A percentile compares a stretch with the other conserved stretches of the same genome.
Conservation (phyloP, 495 filamentous ascomycete species). For the Xeromyces bisporus region DNA sequence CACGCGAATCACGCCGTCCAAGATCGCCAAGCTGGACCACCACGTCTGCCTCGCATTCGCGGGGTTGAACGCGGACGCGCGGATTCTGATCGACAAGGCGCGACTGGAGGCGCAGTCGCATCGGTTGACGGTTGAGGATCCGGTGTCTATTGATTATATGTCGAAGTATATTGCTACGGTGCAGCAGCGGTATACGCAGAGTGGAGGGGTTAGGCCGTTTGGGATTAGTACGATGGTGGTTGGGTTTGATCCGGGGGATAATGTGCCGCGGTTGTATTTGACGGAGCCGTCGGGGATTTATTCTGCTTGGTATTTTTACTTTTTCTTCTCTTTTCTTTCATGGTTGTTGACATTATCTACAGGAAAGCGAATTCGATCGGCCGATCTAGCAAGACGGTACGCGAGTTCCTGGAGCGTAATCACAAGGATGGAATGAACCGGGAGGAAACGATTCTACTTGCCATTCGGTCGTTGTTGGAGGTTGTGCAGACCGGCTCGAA, state of each 20-base stretch:
- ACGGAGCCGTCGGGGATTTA: conserved; percentile 97
- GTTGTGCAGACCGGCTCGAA: conserved; percentile 98
- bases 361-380: conserved; percentile 99
- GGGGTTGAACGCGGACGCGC: conserved; percentile 89
- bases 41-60: conserved; percentile 96
- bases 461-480: conserved; percentile 93
- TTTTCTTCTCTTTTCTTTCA: conserved; percentile 1
- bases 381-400: conserved; percentile 92
- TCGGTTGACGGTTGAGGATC: conserved; percentile 94
- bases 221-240: conserved; percentile 95
- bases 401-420: conserved; percentile 94
- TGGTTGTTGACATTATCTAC: conserved; percentile 5
- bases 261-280: conserved; percentile 77
- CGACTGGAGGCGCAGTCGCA: conserved; percentile 93
- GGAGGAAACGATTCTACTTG: conserved; percentile 89
- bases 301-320: conserved; percentile 66
- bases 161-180: conserved; percentile 96
- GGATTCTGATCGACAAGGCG: conserved; percentile 94
- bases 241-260: conserved; percentile 85
- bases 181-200: conserved; percentile 96
- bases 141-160: conserved; percentile 95
- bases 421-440: conserved; percentile 95
- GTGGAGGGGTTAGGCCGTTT: conserved; percentile 90
- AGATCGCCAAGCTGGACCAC: conserved; percentile 85
- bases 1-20: conserved; percentile 95